Evolutionary conservation across 306 rosid genomes (phyloP).

Genomic region (Neltuma alba): DNA sequence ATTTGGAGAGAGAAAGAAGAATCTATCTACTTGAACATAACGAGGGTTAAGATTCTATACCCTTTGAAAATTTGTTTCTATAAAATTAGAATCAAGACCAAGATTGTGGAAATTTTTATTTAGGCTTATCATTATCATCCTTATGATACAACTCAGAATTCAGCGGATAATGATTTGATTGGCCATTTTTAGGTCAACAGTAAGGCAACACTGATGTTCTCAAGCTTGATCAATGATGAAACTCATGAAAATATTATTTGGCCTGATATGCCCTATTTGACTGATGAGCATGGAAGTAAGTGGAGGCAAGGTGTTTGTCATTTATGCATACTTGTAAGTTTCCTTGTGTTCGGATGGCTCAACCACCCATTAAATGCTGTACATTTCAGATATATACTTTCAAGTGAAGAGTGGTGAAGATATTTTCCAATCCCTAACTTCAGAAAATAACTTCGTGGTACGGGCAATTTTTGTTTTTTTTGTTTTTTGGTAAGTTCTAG

Average conservation of each 20-base stretch:
- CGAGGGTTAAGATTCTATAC: slow-evolving; percentile 2
- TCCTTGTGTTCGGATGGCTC: slow-evolving; percentile 32
- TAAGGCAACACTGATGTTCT: slow-evolving; percentile 89
- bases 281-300: slow-evolving; percentile 97
- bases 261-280: slow-evolving; percentile 95
- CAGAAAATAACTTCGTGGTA: slow-evolving; percentile 93
- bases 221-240: slow-evolving; percentile 71
- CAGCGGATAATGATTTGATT: slow-evolving; percentile 46
- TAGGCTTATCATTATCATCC: slow-evolving; percentile 25
- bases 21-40: slow-evolving; percentile 23
- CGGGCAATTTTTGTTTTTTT: slow-evolving; percentile 33
- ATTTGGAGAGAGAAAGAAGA: not conserved
- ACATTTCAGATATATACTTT: slow-evolving; percentile 83
- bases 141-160: slow-evolving; percentile 26
- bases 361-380: slow-evolving; percentile 40
- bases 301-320: slow-evolving; percentile 39
- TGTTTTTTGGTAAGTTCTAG: too few species aligned
- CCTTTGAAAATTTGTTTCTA: slow-evolving; percentile 8
- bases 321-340: slow-evolving; percentile 18
- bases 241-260: slow-evolving; percentile 78
- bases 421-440: slow-evolving; percentile 65
- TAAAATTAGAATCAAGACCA: slow-evolving; percentile 6
- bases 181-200: slow-evolving; percentile 73
- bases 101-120: slow-evolving; percentile 2
- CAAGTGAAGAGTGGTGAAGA: slow-evolving; percentile 81